phyloP scores from a whole-genome alignment of 169 alveolate species.

The Plasmodium inui region DNA sequence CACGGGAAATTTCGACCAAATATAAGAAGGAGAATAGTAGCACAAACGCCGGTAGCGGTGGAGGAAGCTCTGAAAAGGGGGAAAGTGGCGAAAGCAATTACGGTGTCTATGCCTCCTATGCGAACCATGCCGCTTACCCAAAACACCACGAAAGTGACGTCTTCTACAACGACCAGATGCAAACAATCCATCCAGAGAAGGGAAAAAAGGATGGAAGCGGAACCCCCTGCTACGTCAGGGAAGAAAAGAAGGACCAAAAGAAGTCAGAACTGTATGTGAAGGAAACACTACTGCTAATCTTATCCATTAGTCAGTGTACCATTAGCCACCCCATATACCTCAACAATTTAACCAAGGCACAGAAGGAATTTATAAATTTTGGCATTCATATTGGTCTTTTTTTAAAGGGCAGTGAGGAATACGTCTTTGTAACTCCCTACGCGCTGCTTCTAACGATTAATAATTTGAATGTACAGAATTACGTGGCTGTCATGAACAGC shows the following conservation, averaged over 20 bases:
- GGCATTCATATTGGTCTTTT: conserved; percentile 84
- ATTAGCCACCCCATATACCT: conserved; percentile 83
- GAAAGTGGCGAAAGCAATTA: background rate
- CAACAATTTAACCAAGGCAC: conserved; percentile 80
- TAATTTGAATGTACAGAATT: conserved; percentile 35
- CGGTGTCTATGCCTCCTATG: background rate
- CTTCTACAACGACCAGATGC: background rate
- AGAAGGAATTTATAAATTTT: conserved; percentile 82
- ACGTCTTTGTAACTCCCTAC: conserved; percentile 77
- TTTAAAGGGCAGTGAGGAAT: conserved; percentile 65
- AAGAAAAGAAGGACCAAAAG: conserved; percentile 37
- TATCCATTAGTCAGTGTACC: conserved; percentile 83
- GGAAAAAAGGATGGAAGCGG: background rate
- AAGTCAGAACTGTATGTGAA: conserved; percentile 70
- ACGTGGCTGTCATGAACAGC: conserved; percentile 25
- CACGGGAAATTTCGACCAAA: conserved; percentile 14
- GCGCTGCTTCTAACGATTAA: conserved; percentile 74
- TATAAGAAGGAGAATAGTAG: conserved; percentile 12
- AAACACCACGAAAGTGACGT: background rate
- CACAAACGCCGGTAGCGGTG: background rate
- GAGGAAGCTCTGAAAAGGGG: background rate
- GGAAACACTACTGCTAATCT: conserved; percentile 81
- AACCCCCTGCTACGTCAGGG: conserved; percentile 18
- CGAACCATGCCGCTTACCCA: background rate
- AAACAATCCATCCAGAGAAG: background rate